Base-by-base conservation (phyloP, 768 basidiomycete genomes). In the Tricholoma saponaceum region DNA sequence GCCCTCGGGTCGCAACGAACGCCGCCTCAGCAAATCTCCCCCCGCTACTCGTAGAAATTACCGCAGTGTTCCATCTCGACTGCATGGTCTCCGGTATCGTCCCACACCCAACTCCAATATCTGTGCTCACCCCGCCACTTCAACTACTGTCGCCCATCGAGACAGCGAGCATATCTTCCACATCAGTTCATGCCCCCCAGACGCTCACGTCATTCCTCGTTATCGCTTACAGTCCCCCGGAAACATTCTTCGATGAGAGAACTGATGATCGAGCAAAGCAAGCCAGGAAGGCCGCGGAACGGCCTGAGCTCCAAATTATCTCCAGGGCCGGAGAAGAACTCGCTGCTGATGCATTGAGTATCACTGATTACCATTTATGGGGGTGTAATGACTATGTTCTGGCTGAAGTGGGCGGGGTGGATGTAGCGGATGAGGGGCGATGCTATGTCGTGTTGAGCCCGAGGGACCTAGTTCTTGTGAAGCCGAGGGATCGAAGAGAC, bases 301-400 rank as follows among this genome's bases (percentile, higher is more conserved):
- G 91, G n/a, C 97, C 97, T 6, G 96, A 98, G 71, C 79, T 99
- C 51, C 85, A 93, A 12, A 90, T 99, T 63, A 89, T 99, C 60
- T 90, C 92, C 1, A 86, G 87, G 23, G 80, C 81, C 0, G 95
- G 96, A 1, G 94, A 98, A 66, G 95, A 97, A 69, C 76, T 93
- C 2, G 83, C 91, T 0, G 82, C 87, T 1, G 96, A 98, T 69
- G 91, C 89, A 1, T 79, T 98, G 47, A 83, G 81, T 44, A 80
- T 99, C 39, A 75, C 84, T 25, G 84, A 87, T 62, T 98, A 81
- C 70, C 87, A 92, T 66, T 74, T 81, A 8, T 97, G 90, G 83
- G 86, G 87, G 4, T 98, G 97, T 69, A 95, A 95, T 64, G 96
- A 99, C 68, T 98, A 99, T 66, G 71, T 81, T 8, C 76, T 97